Base-by-base conservation (phyloP, 495 filamentous ascomycete species). In the Viridothelium virens region DNA sequence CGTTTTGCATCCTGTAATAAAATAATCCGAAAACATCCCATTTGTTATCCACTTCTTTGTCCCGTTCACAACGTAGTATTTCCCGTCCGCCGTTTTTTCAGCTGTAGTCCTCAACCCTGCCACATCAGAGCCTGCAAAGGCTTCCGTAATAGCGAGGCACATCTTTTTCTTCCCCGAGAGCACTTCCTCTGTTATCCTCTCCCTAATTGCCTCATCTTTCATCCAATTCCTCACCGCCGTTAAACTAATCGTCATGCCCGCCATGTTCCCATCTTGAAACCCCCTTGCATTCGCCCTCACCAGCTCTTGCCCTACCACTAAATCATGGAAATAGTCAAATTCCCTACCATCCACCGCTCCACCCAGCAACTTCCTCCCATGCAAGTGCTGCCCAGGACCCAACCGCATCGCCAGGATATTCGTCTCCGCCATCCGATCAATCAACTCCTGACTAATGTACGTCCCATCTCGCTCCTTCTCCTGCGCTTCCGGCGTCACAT, bases 1-100 rank as follows among this genome's bases (percentile, higher is more conserved):
- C 2, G 91, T 96, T 70, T 84, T 85, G 73, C 91, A 91, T 41
- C 86, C 91, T 18, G 84, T 86, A 62, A 93, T 89, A 72, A 95
- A 95, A 78, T 92, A 93, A 75, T 93, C 90, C 69, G 79, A 80
- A 75, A 86, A 93, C 77, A 86, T 86, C 66, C 90, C 91, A 80
- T 96, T 96, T 47, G 91, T 96, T 77, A 93, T 93, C 90, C 91
- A 95, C 78, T 93, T 93, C 82, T 93, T 95, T 70, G 89, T 93
- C 67, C 91, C 91, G 75, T 91, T 92, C 68, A 95, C 84, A 67
- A 93, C 87, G 74, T 91, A 95, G 76, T 90, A 82, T 73, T 89
- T 90, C 62, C 91, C 90, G 75, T 93, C 91, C 10, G 87, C 79
- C 14, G 89, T 92, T 81, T 92, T 90, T 67, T 80, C 83, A 10